These are phyloP conservation scores for Vanderwaltozyma polyspora DNA, from an alignment of 805 yeast genomes.

Conservation along the genomic window DNA sequence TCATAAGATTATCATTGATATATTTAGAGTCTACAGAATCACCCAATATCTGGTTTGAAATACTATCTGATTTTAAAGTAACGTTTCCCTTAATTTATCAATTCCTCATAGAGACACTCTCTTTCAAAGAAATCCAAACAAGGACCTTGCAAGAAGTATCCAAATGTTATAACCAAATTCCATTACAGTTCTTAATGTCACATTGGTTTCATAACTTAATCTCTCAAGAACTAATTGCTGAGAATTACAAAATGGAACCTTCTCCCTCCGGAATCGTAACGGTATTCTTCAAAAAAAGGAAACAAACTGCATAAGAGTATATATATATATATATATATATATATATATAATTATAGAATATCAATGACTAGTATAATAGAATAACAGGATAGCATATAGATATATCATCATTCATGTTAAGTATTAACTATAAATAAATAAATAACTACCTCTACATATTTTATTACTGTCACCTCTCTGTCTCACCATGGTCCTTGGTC, in stretches of 20 bases:
- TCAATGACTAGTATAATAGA: no score
- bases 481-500: no score
- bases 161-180: neutral
- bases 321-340: no score
- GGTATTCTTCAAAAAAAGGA: neutral
- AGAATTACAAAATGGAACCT: neutral
- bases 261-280: neutral
- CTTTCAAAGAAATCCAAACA: slow-evolving; percentile 9
- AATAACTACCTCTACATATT: no score
- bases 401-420: no score
- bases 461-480: no score
- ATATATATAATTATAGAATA: no score
- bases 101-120: slow-evolving; percentile 8
- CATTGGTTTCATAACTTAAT: neutral
- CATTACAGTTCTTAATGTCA: neutral
- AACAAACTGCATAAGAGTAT: no score
- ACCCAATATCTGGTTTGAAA: slow-evolving; percentile 10
- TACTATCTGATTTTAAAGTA: slow-evolving; percentile 1
- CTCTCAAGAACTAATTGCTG: neutral
- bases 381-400: no score
- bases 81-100: slow-evolving; percentile 2
- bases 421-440: no score
- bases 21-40: slow-evolving; percentile 2
- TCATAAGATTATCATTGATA: slow-evolving; percentile 1
- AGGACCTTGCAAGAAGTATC: neutral